Conservation (phyloP, 2,329 filamentous ascomycete species). For the Xylaria sp. region DNA sequence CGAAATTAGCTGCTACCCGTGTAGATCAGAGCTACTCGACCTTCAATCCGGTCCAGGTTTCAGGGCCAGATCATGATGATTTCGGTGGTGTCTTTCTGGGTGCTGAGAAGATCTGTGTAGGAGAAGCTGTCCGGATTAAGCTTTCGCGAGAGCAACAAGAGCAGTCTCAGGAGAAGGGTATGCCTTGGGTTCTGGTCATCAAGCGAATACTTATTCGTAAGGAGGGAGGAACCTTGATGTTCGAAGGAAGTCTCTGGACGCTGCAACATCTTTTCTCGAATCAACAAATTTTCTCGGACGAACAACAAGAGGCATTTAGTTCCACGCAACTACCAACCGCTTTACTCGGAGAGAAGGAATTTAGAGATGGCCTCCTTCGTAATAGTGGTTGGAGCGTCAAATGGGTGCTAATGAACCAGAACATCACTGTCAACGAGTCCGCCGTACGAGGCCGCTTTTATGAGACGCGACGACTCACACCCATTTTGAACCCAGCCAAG, state of each 20-base stretch:
- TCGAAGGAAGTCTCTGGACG: constrained; percentile 47
- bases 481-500: constrained; percentile 57
- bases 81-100: constrained; percentile 64
- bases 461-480: constrained; percentile 64
- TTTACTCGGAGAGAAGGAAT: constrained; percentile 47
- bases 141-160: constrained; percentile 31
- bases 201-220: constrained; percentile 23
- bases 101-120: constrained; percentile 60
- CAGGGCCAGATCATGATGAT: constrained; percentile 47
- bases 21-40: constrained; percentile 62
- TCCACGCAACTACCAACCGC: constrained; percentile 38
- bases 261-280: constrained; percentile 39
- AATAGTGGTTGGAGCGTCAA: constrained; percentile 44
- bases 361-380: constrained; percentile 47
- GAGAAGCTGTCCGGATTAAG: constrained; percentile 60
- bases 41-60: constrained; percentile 55
- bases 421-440: constrained; percentile 52
- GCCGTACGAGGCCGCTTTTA: constrained; percentile 68
- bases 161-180: constrained; percentile 21
- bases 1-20: constrained; percentile 62
- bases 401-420: constrained; percentile 49
- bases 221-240: constrained; percentile 37
- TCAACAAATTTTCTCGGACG: constrained; percentile 27
- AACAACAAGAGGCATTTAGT: constrained; percentile 21
- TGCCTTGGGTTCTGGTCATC: constrained; percentile 37